These are phyloP conservation scores for Vanrija sp. DNA, from an alignment of 1,284 basidiomycete genomes.

Conservation along the genomic window DNA sequence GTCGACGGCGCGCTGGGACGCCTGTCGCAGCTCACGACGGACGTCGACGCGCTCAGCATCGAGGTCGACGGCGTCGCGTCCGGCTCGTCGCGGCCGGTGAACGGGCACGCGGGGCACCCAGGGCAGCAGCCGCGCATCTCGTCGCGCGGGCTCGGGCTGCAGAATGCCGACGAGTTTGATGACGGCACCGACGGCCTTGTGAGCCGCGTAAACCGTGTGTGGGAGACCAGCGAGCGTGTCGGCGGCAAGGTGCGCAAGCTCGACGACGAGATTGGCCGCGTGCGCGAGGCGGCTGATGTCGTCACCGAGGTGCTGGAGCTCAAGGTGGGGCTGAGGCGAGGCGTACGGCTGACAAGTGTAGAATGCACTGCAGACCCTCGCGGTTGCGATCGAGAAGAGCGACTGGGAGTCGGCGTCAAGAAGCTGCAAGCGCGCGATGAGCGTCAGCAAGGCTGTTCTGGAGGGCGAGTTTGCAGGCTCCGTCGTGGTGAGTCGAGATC, in stretches of 20 bases:
- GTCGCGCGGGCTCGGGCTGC: constrained; percentile 27
- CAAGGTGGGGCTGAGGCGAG: constrained; percentile 57
- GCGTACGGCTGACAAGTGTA: constrained; percentile 37
- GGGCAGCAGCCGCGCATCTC: neutral
- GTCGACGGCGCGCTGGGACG: constrained; percentile 63
- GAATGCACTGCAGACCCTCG: constrained; percentile 74
- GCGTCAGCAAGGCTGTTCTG: constrained; percentile 70
- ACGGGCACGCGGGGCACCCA: neutral
- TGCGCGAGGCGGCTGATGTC: constrained; percentile 76
- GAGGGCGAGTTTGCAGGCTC: constrained; percentile 79
- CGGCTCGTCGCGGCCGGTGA: neutral
- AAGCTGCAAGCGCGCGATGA: constrained; percentile 85
- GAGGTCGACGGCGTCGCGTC: constrained; percentile 56
- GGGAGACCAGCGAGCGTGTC: constrained; percentile 78
- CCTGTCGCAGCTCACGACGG: constrained; percentile 62
- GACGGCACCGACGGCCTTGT: constrained; percentile 40
- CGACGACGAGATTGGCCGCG: constrained; percentile 85
- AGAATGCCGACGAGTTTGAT: constrained; percentile 16
- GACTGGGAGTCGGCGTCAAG: constrained; percentile 95
- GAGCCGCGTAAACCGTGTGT: constrained; percentile 43
- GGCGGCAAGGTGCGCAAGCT: constrained; percentile 80
- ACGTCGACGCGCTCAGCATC: constrained; percentile 59
- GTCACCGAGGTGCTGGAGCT: constrained; percentile 84
- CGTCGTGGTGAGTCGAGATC: constrained; percentile 64
- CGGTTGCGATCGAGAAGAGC: constrained; percentile 69